Percentiles rank a stretch among this genome's conserved stretches.
phyloP scores from a whole-genome alignment of 2,329 filamentous ascomycete genomes.

The Xylaria multiplex region DNA sequence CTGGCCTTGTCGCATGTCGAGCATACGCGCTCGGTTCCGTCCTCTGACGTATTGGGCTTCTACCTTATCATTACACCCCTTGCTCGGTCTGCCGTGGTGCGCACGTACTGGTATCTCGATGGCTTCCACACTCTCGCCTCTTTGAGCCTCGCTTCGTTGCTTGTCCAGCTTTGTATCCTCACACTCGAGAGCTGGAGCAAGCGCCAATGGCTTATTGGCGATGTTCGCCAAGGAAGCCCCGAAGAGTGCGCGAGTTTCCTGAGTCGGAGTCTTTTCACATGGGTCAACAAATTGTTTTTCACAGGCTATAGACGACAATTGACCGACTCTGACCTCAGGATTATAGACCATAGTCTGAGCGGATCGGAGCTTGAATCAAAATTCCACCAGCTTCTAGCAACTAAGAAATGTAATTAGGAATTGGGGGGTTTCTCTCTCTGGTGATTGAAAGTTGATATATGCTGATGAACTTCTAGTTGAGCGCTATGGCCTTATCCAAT shows the following conservation, averaged over 20 bases:
- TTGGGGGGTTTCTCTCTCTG: not conserved
- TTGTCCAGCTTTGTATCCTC: constrained; percentile 35
- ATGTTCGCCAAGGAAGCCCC: constrained; percentile 3
- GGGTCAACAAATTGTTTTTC: constrained; percentile 37
- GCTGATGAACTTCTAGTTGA: constrained; percentile 27
- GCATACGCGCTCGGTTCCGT: constrained; percentile 30
- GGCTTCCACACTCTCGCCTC: constrained; percentile 28
- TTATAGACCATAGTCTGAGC: constrained; percentile 32
- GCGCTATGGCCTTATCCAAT: constrained; percentile 20
- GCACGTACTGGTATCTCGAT: constrained; percentile 36
- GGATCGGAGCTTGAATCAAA: constrained; percentile 18
- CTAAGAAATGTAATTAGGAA: constrained; percentile 30
- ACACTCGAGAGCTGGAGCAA: constrained; percentile 37
- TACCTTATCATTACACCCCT: constrained; percentile 35
- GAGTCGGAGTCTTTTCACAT: constrained; percentile 36
- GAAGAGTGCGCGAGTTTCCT: constrained; percentile 38
- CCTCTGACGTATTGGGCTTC: constrained; percentile 34
- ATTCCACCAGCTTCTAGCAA: constrained; percentile 22
- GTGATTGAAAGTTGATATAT: not conserved
- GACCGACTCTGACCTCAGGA: constrained; percentile 32
- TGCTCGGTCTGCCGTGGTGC: constrained; percentile 31
- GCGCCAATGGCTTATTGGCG: constrained; percentile 23
- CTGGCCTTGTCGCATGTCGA: constrained; percentile 34
- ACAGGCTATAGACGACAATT: constrained; percentile 34
- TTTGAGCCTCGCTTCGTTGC: constrained; percentile 24